These are phyloP conservation scores for bread wheat (Triticum aestivum) DNA, from an alignment of 176 grass and related monocot genomes.

Conservation along the genomic window IWGSC_CS_RefSeq_v2.1 NC_057809.1:465931529-465932028, in stretches of 20 bases:
- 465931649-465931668: neutral
- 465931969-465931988: neutral
- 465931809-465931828: neutral
- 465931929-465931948: neutral
- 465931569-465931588: slow-evolving; percentile 2
- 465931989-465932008: neutral
- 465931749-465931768: neutral
- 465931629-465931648: slow-evolving; percentile 19
- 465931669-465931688: neutral
- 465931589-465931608: neutral
- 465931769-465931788: neutral
- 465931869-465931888: slow-evolving; percentile 1
- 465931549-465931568: slow-evolving; percentile 17
- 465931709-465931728: slow-evolving; percentile 20
- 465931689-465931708: slow-evolving; percentile 6
- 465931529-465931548: neutral
- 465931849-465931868: slow-evolving; percentile 17
- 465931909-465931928: neutral
- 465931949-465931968: slow-evolving; percentile 6
- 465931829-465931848: neutral
- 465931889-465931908: neutral
- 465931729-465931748: slow-evolving; percentile 15
- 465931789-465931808: slow-evolving; percentile 9
- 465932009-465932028: neutral
- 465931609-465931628: neutral